These are phyloP conservation scores for Daldinia sp. DNA, from an alignment of 2,329 filamentous ascomycete genomes.

Conservation along the genomic window DNA sequence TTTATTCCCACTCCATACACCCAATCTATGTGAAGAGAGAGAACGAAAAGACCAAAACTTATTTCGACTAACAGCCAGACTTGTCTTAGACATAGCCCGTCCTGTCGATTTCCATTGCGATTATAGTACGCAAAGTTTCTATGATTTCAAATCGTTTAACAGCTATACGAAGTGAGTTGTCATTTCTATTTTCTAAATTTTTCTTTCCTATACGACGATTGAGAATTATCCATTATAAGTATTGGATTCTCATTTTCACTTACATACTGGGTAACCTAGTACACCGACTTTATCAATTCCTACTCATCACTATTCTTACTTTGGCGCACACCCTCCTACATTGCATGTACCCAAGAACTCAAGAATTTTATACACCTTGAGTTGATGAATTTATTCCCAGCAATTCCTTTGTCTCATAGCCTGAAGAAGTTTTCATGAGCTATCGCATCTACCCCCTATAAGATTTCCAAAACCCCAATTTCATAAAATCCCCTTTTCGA, in stretches of 20 bases:
- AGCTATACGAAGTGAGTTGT: conserved; percentile 22
- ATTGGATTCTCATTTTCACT: background rate
- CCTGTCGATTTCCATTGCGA: background rate
- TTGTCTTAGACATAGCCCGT: background rate
- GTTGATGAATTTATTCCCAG: background rate
- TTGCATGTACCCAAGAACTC: background rate
- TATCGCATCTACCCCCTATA: background rate
- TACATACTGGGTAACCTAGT: background rate
- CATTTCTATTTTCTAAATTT: conserved; percentile 3
- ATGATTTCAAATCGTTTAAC: background rate
- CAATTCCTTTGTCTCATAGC: background rate
- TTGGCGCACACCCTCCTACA: background rate
- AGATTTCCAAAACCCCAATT: background rate
- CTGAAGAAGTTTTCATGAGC: background rate
- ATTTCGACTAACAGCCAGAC: conserved; percentile 21
- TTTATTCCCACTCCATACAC: background rate
- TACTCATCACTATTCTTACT: background rate
- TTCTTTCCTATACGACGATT: conserved; percentile 1
- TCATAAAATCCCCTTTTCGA: background rate
- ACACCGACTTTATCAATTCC: conserved; percentile 8
- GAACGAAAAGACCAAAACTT: conserved; percentile 3
- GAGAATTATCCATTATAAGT: background rate
- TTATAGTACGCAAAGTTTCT: conserved; percentile 13
- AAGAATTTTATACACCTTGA: conserved; percentile 1
- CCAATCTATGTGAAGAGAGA: background rate